Evolutionary conservation across 2,329 filamentous ascomycete genomes (phyloP).

Genomic region (Chalaropsis thielavioides): DNA sequence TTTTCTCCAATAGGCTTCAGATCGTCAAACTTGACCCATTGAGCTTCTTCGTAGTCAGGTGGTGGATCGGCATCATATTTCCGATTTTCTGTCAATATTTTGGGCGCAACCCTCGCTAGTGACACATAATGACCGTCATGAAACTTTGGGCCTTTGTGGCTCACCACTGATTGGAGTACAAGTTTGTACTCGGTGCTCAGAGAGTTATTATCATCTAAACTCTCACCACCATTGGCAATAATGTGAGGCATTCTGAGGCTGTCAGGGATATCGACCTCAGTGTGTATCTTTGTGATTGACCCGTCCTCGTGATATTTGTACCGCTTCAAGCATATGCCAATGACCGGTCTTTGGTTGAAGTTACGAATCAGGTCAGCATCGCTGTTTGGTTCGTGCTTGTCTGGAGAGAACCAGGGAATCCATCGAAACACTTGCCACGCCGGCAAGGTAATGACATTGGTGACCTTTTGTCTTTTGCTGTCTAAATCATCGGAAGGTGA

Average conservation of each 20-base stretch:
- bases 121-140: conserved; percentile 83
- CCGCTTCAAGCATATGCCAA: conserved; percentile 85
- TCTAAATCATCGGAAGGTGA: conserved; percentile 1
- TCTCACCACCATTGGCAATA: conserved; percentile 34
- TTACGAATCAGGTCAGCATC: conserved; percentile 79
- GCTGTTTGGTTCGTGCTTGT: conserved; percentile 37
- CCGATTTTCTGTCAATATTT: conserved; percentile 45
- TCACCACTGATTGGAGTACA: conserved; percentile 79
- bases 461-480: conserved; percentile 35
- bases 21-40: conserved; percentile 91
- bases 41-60: conserved; percentile 53
- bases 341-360: conserved; percentile 70
- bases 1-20: conserved; percentile 48
- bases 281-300: conserved; percentile 37
- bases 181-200: conserved; percentile 87
- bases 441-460: conserved; percentile 82
- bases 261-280: conserved; percentile 72
- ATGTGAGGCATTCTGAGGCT: conserved; percentile 76
- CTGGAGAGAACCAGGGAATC: conserved; percentile 74
- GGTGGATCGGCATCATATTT: conserved; percentile 41
- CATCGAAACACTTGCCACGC: conserved; percentile 96
- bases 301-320: conserved; percentile 34
- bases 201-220: conserved; percentile 36
- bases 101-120: conserved; percentile 60
- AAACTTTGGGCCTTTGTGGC: conserved; percentile 53